phyloP scores from a whole-genome alignment of 164 flowering plant species.

The Umbilicus rupestris region DNA sequence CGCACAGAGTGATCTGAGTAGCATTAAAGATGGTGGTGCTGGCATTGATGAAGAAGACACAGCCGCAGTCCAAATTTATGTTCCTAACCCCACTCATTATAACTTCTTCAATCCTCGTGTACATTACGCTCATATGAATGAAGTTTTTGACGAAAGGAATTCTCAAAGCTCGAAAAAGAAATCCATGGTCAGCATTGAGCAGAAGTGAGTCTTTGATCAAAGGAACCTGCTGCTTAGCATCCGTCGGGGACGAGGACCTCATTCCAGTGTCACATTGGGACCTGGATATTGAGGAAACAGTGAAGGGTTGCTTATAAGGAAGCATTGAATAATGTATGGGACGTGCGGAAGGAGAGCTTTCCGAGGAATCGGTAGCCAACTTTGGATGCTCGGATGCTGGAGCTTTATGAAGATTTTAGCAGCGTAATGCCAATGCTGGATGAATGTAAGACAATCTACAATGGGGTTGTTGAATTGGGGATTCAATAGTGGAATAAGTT shows the following conservation, averaged over 20 bases:
- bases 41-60: constrained; percentile 47
- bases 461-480: too few relatives aligned
- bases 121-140: background rate
- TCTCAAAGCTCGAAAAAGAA: constrained; percentile 29
- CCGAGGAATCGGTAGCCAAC: constrained; percentile 18
- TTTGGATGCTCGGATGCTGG: too few relatives aligned
- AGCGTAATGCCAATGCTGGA: too few relatives aligned
- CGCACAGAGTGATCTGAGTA: constrained; percentile 41
- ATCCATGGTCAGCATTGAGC: constrained; percentile 24
- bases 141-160: constrained; percentile 13
- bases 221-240: background rate
- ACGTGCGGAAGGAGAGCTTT: constrained; percentile 21
- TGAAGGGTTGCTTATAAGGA: constrained; percentile 83
- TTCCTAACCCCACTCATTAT: background rate
- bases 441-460: too few relatives aligned
- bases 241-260: background rate
- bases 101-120: background rate
- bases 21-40: constrained; percentile 11
- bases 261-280: background rate
- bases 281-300: constrained; percentile 63
- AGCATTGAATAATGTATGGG: constrained; percentile 38
- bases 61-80: constrained; percentile 3
- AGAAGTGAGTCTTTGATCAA: constrained; percentile 10
- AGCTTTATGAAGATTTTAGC: too few relatives aligned
- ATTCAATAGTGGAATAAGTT: too few relatives aligned